These are phyloP conservation scores for Entrophospora sp. DNA, from an alignment of 192 early-diverging fungal genomes.

Conservation along the genomic window DNA sequence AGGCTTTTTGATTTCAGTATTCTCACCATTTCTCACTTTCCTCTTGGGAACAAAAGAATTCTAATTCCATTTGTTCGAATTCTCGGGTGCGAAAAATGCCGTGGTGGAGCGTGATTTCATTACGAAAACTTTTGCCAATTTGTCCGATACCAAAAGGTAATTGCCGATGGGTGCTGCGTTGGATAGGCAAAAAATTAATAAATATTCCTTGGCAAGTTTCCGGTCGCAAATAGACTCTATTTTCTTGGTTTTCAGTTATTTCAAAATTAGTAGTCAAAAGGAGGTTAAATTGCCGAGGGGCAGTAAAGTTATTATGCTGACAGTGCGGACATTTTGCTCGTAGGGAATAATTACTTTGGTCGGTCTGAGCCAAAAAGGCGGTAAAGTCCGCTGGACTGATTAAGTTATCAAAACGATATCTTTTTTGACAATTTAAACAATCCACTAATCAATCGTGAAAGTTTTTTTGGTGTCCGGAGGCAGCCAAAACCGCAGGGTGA, in stretches of 20 bases:
- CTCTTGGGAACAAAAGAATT: conserved; percentile 56
- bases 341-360: neutral
- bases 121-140: conserved; percentile 54
- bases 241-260: conserved; percentile 33
- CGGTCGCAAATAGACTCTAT: conserved; percentile 43
- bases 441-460: conserved; percentile 36
- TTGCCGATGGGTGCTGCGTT: conserved; percentile 38
- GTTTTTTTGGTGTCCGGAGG: conserved; percentile 50
- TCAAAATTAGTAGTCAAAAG: conserved; percentile 12
- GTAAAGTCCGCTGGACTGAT: neutral
- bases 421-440: neutral
- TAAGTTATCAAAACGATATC: neutral
- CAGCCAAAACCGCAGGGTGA: conserved; percentile 48
- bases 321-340: neutral
- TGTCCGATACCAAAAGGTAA: conserved; percentile 56
- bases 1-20: conserved; percentile 39
- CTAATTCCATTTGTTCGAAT: conserved; percentile 57
- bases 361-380: neutral
- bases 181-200: conserved; percentile 46
- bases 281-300: neutral
- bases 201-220: conserved; percentile 59
- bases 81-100: conserved; percentile 56
- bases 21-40: conserved; percentile 37
- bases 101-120: conserved; percentile 53
- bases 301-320: neutral